A percentile compares a stretch with the other conserved stretches of the same genome.
phyloP scores from a whole-genome alignment of 2,329 filamentous ascomycete genomes.

The Pyrenochaeta sp. region DNA sequence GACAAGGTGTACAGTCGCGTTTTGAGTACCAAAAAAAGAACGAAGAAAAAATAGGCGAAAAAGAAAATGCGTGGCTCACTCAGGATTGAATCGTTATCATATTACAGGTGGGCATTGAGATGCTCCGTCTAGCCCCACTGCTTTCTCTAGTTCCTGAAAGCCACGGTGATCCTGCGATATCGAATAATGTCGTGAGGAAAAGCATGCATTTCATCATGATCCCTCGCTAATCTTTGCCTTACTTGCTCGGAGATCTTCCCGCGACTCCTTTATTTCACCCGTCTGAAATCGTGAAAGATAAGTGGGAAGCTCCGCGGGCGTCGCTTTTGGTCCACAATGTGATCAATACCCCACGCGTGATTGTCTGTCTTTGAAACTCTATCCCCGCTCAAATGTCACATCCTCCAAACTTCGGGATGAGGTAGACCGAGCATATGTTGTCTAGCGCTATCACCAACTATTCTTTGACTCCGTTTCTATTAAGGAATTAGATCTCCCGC shows the following conservation, averaged over 20 bases:
- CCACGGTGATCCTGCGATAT: too few relatives aligned
- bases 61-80: too few relatives aligned
- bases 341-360: not conserved
- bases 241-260: not conserved
- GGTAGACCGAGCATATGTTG: slow-evolving; percentile 1
- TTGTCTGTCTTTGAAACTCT: not conserved
- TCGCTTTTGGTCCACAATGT: not conserved
- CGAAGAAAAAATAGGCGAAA: too few relatives aligned
- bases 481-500: not conserved
- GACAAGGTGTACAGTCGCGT: too few relatives aligned
- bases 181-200: slow-evolving; percentile 8
- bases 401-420: not conserved
- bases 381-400: not conserved
- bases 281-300: not conserved
- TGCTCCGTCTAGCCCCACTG: too few relatives aligned
- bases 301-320: not conserved
- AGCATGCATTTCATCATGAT: slow-evolving; percentile 5
- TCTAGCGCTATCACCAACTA: not conserved
- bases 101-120: too few relatives aligned
- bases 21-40: too few relatives aligned
- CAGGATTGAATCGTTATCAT: too few relatives aligned
- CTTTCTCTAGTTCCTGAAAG: too few relatives aligned
- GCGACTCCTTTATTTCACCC: not conserved
- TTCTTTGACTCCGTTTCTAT: not conserved
- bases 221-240: not conserved